Conservation (phyloP, 1,284 basidiomycete species). For the Ceratorhiza oryzae-sativae region DNA sequence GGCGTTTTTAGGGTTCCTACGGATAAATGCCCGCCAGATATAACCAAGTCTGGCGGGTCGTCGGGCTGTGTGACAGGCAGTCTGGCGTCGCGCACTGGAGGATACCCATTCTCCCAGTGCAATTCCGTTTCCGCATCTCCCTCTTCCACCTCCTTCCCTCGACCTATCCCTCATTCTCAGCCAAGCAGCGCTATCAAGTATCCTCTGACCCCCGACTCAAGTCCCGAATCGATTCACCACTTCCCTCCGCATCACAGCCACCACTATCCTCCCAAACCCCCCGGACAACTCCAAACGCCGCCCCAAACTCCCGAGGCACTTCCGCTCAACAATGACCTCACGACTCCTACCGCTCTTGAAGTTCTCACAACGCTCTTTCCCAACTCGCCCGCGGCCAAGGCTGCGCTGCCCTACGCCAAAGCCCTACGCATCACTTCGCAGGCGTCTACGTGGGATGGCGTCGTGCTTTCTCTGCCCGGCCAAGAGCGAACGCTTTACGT, state of each 20-base stretch:
- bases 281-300: conserved; percentile 39
- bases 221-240: conserved; percentile 36
- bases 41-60: conserved; percentile 69
- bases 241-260: conserved; percentile 35
- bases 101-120: conserved; percentile 55
- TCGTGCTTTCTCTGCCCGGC: conserved; percentile 75
- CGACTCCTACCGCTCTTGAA: conserved; percentile 55
- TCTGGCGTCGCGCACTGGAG: conserved; percentile 61
- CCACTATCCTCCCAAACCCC: conserved; percentile 19
- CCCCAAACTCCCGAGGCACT: conserved; percentile 43
- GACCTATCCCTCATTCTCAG: conserved; percentile 36
- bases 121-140: conserved; percentile 37
- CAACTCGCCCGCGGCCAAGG: conserved; percentile 60
- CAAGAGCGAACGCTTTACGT: conserved; percentile 77
- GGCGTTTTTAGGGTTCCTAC: conserved; percentile 90
- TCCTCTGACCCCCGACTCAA: conserved; percentile 36
- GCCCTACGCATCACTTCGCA: conserved; percentile 74
- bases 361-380: conserved; percentile 80
- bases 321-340: neutral
- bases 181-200: conserved; percentile 37
- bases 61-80: conserved; percentile 89
- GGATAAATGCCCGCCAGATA: conserved; percentile 86
- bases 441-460: conserved; percentile 67
- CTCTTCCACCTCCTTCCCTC: conserved; percentile 48
- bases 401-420: conserved; percentile 70